Percentiles rank a stretch among this genome's conserved stretches.
These are phyloP conservation scores for Cardamine chenopodiifolia DNA, from an alignment of 345 rosid genomes.

Conservation along the genomic window DNA sequence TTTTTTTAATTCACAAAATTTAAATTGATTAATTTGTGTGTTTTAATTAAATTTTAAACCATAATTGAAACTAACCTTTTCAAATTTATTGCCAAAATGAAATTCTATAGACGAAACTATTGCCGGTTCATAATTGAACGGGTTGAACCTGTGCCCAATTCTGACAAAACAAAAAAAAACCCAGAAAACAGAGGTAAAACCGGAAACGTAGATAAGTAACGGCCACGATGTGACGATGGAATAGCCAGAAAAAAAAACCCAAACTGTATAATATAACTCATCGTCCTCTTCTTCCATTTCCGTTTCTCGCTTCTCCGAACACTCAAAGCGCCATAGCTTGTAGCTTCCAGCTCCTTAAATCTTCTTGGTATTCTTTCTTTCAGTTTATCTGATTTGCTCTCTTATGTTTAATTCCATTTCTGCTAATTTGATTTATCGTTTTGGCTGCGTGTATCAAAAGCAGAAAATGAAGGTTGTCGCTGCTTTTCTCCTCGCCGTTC, in stretches of 20 bases:
- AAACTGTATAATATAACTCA: slow-evolving; percentile 15
- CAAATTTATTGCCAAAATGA: no score
- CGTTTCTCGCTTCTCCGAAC: neutral
- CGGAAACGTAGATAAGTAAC: neutral
- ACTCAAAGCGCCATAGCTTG: neutral
- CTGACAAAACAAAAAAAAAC: neutral
- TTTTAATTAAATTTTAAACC: no score
- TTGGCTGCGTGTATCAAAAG: neutral
- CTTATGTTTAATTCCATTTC: neutral
- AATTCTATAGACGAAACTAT: neutral
- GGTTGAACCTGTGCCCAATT: neutral
- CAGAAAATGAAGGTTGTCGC: slow-evolving; percentile 71
- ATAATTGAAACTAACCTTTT: no score
- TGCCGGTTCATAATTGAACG: neutral
- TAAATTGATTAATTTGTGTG: no score
- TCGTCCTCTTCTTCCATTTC: neutral
- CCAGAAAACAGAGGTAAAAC: neutral
- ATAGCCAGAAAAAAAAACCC: slow-evolving; percentile 17
- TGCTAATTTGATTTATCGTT: neutral
- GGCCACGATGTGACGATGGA: slow-evolving; percentile 15
- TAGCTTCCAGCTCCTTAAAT: neutral
- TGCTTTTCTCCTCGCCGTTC: slow-evolving; percentile 66
- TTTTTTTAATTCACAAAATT: no score
- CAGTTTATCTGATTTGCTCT: neutral
- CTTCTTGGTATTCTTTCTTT: slow-evolving; percentile 24